phyloP scores from a whole-genome alignment of 441 rosid species.

The Syzygium malaccense region DNA sequence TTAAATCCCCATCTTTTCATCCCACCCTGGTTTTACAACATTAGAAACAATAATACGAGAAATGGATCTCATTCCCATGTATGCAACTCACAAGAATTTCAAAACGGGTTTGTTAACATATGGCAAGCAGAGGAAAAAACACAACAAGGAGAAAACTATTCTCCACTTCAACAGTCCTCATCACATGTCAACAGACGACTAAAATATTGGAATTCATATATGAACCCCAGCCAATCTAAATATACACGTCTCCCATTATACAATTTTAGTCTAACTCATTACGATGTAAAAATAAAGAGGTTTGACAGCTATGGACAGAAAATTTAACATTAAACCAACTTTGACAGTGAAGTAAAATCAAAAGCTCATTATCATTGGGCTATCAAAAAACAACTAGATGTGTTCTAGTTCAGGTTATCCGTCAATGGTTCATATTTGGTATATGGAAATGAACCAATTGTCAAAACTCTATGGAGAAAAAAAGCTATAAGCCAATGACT shows the following conservation, averaged over 20 bases:
- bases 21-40: conserved; percentile 45
- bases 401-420: not conserved
- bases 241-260: not conserved
- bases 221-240: not conserved
- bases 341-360: not conserved
- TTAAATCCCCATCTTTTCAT: conserved; percentile 67
- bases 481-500: not conserved
- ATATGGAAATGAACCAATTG: not conserved
- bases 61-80: not conserved
- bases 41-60: not conserved
- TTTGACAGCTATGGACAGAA: not conserved
- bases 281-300: not conserved
- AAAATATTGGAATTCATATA: not conserved
- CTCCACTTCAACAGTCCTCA: not conserved
- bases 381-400: not conserved
- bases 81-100: not conserved
- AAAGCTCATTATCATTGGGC: not conserved
- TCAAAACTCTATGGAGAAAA: not conserved
- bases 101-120: not conserved
- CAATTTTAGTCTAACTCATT: not conserved
- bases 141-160: not conserved
- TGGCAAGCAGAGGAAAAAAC: not conserved
- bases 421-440: not conserved
- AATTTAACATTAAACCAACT: not conserved
- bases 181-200: not conserved